phyloP scores from a whole-genome alignment of 2,329 filamentous ascomycete genomes.

The Arachnomyces sp. region DNA sequence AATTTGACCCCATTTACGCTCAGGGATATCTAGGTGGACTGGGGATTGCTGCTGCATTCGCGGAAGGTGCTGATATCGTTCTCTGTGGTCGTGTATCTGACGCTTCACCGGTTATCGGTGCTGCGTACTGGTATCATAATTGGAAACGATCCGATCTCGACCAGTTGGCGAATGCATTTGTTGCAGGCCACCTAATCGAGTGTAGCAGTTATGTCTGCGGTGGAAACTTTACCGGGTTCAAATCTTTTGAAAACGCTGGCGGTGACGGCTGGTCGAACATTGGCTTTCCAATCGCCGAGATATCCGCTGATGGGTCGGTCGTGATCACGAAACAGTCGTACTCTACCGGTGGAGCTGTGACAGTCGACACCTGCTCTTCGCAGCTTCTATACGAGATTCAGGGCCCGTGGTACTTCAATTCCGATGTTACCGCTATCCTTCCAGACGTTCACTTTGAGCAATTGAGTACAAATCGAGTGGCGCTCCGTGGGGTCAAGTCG shows the following conservation, averaged over 20 bases:
- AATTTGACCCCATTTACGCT: slow-evolving; percentile 27
- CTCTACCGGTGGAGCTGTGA: slow-evolving; percentile 33
- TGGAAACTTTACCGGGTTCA: slow-evolving; percentile 40
- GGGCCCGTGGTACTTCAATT: slow-evolving; percentile 51
- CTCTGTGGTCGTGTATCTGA: slow-evolving; percentile 39
- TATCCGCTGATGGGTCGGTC: slow-evolving; percentile 32
- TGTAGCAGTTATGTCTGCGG: slow-evolving; percentile 38
- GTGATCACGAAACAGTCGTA: slow-evolving; percentile 39
- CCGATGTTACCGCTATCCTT: slow-evolving; percentile 49
- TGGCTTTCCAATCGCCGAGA: slow-evolving; percentile 42
- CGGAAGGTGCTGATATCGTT: slow-evolving; percentile 38
- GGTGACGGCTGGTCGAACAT: slow-evolving; percentile 37
- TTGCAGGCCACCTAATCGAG: slow-evolving; percentile 34
- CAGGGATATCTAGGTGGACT: slow-evolving; percentile 31
- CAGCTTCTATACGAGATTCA: slow-evolving; percentile 51
- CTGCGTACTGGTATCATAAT: slow-evolving; percentile 36
- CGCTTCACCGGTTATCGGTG: slow-evolving; percentile 37
- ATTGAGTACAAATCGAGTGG: slow-evolving; percentile 42
- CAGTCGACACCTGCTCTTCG: slow-evolving; percentile 44
- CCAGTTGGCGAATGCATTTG: slow-evolving; percentile 33
- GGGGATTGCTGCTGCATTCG: slow-evolving; percentile 33
- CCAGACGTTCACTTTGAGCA: slow-evolving; percentile 47
- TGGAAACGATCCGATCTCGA: slow-evolving; percentile 34
- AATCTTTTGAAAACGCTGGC: slow-evolving; percentile 20
- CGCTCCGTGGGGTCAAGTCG: slow-evolving; percentile 40